Evolutionary conservation across 768 basidiomycete genomes (phyloP).

Genomic region (Hemileccinum impolitum): DNA sequence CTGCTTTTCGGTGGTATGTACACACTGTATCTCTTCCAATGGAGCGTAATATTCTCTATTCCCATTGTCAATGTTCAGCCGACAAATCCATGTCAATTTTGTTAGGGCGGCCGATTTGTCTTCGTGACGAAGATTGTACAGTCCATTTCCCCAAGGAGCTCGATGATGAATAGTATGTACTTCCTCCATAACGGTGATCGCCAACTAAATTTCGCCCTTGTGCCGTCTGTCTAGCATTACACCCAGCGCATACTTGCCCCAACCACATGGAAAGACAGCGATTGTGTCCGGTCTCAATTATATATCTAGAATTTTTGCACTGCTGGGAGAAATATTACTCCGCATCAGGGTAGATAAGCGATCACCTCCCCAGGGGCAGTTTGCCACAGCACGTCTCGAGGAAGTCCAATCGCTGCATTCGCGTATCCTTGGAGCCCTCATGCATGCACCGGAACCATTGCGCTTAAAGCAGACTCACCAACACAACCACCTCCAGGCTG

Average conservation of each 20-base stretch:
- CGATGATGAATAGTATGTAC: constrained; percentile 83
- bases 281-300: constrained; percentile 86
- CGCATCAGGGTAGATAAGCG: constrained; percentile 86
- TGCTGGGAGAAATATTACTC: constrained; percentile 82
- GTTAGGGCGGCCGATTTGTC: constrained; percentile 77
- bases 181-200: constrained; percentile 20
- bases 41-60: background rate
- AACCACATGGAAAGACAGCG: constrained; percentile 84
- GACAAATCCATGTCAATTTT: constrained; percentile 90
- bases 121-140: constrained; percentile 89
- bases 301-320: constrained; percentile 79
- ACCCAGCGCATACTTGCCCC: constrained; percentile 76
- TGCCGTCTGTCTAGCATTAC: constrained; percentile 58
- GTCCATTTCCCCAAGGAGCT: constrained; percentile 85
- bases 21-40: background rate
- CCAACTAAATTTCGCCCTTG: constrained; percentile 21
- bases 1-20: constrained; percentile 78
- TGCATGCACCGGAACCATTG: constrained; percentile 73
- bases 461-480: constrained; percentile 58
- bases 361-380: constrained; percentile 80
- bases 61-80: constrained; percentile 40
- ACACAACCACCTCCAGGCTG: constrained; percentile 49
- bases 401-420: constrained; percentile 80
- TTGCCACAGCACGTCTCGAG: constrained; percentile 78
- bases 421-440: constrained; percentile 70